Conservation (phyloP, 2,329 filamentous ascomycete species). For the Diaporthe australafricana region DNA sequence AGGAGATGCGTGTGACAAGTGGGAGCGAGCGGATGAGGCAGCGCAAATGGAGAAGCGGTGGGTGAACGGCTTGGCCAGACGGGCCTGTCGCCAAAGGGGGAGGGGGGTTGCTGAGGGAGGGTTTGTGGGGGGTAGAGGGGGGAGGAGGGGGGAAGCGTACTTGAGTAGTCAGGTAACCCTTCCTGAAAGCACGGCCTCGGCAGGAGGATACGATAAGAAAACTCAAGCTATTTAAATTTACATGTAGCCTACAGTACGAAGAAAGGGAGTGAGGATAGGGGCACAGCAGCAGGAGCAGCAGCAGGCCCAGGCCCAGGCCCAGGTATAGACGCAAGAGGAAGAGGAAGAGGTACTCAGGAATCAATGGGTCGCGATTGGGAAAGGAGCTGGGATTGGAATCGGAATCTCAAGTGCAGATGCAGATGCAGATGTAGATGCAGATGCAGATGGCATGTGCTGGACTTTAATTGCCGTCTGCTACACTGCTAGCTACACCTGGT, state of each 20-base stretch:
- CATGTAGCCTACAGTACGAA: background rate
- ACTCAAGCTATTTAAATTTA: background rate
- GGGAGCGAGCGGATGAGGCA: background rate
- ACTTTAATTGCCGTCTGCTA: background rate
- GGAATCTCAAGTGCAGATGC: background rate
- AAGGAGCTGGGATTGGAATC: background rate
- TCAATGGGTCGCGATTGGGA: no score
- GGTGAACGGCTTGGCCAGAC: background rate
- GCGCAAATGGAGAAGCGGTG: slow-evolving; percentile 3
- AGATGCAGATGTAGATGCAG: background rate
- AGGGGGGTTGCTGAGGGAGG: background rate
- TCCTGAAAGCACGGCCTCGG: background rate
- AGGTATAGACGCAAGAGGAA: background rate
- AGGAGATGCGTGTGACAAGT: background rate
- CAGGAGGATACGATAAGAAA: background rate
- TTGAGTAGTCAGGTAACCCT: background rate
- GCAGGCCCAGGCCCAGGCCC: background rate
- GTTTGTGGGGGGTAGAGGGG: background rate
- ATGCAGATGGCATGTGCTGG: background rate
- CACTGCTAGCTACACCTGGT: background rate
- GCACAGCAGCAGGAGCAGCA: background rate
- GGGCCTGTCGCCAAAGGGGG: background rate
- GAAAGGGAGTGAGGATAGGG: background rate
- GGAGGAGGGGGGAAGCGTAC: background rate
- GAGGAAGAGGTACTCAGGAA: no score